These are phyloP conservation scores for Camillea tinctor DNA, from an alignment of 2,329 filamentous ascomycete species.

Conservation along the genomic window DNA sequence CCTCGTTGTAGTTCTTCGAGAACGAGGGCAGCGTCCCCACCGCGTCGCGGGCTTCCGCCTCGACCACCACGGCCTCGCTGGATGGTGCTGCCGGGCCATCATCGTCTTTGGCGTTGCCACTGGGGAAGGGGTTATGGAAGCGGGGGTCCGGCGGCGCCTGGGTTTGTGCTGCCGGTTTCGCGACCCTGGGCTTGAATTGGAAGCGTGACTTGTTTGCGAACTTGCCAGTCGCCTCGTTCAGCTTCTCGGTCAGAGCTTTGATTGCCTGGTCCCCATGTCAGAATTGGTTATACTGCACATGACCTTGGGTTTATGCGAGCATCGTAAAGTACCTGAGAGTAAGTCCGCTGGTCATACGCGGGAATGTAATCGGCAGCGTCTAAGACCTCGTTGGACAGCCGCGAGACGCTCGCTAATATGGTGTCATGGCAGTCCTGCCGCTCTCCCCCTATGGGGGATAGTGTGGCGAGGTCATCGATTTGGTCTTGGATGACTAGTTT, in stretches of 20 bases:
- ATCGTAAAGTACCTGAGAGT: conserved; percentile 61
- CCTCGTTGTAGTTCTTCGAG: conserved; percentile 56
- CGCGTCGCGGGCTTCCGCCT: conserved; percentile 35
- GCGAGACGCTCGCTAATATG: conserved; percentile 75
- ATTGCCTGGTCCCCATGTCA: conserved; percentile 55
- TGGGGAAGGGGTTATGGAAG: conserved; percentile 17
- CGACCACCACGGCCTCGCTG: conserved; percentile 1
- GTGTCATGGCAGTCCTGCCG: conserved; percentile 79
- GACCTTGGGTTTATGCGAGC: neutral
- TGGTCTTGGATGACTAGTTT: conserved; percentile 69
- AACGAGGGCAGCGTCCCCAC: conserved; percentile 38
- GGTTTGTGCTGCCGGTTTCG: conserved; percentile 47
- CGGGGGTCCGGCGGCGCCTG: conserved; percentile 39
- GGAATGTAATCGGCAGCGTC: conserved; percentile 81
- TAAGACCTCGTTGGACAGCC: conserved; percentile 78
- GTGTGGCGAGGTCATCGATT: conserved; percentile 65
- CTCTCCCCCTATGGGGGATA: conserved; percentile 66
- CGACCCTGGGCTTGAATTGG: conserved; percentile 69
- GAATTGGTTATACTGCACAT: conserved; percentile 2
- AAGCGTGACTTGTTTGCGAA: conserved; percentile 78
- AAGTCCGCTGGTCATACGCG: conserved; percentile 85
- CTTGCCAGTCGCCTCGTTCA: conserved; percentile 66
- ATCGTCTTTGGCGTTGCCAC: conserved; percentile 19
- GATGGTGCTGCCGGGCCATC: conserved; percentile 2
- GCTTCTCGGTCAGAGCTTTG: conserved; percentile 75